Base-by-base conservation (phyloP, 148 eudicot species). In the Chenopodium berlandieri region DNA sequence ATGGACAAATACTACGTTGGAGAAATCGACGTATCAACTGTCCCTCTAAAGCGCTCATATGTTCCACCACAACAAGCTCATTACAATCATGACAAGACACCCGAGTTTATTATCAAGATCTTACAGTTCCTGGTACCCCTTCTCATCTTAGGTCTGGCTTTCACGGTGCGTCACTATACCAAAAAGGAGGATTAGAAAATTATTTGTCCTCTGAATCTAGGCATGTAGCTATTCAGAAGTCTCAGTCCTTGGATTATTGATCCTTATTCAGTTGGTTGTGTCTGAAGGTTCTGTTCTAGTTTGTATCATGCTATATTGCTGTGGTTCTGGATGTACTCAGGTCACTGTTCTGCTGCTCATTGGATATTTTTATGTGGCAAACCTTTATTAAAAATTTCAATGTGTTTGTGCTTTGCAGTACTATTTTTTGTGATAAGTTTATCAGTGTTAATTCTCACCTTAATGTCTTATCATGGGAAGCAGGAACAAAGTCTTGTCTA, bases 91-190 rank as follows among this genome's bases (percentile, higher is more conserved):
- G 90, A 90, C 85, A 90, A 90, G 84, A 81, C 90, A 9, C 74
- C 89, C 0, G 92, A 89, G 72, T 90, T 91, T 27, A 78, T 90
- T 31, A 87, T 92, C 89, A 93, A 93, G 89, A 87, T 91, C 84
- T 80, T 93, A 46, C 93, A 93, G 87, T 88, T 90, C 83, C 85
- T 93, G 11, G 87, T 92, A 6, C 97, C 97, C 64, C 77, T 93
- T 73, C 78, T 93, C 80, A 90, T 93, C 73, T 84, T 93, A 82
- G 95, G 94, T 23, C 74, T 93, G 82, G 97, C 97, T 44, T 91
- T 93, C 72, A 86, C 69, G 2, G 93, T 92, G 56, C 89, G 97
- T 8, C 78, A 88, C 67, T 93, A 90, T 84, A 90, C 94, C 89
- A 93, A 90, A 79, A 89, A 91, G 83, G 91, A 91, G 84, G 91